A percentile compares a stretch with the other conserved stretches of the same genome.
Evolutionary conservation across 148 eudicot genomes (phyloP).

Genomic region (Amaranthus palmeri): DNA sequence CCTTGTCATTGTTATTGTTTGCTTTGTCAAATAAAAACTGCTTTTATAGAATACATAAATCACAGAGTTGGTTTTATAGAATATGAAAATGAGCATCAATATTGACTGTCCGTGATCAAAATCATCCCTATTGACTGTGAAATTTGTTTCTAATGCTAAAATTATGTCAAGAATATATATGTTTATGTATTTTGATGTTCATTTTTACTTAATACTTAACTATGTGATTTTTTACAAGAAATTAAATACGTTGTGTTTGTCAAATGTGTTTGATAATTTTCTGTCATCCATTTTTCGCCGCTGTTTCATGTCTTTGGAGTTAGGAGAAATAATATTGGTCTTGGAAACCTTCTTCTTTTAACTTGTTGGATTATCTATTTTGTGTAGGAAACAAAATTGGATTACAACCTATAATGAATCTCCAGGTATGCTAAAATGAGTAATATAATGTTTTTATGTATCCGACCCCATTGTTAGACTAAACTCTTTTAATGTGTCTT

Average conservation of each 20-base stretch:
- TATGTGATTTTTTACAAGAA: too few relatives aligned
- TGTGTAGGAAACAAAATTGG: constrained; percentile 10
- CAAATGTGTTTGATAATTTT: not conserved
- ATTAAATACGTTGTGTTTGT: not conserved
- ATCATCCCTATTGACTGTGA: too few relatives aligned
- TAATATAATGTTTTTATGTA: not conserved
- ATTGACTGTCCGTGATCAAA: too few relatives aligned
- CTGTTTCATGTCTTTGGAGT: not conserved
- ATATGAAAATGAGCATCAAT: too few relatives aligned
- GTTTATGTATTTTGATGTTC: too few relatives aligned
- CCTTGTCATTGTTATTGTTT: not conserved
- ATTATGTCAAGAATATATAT: too few relatives aligned
- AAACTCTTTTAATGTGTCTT: too few relatives aligned
- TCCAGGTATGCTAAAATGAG: constrained; percentile 15
- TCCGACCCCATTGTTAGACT: not conserved
- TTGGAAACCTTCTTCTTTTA: not conserved
- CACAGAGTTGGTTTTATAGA: too few relatives aligned
- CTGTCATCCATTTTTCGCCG: not conserved
- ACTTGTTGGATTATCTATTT: not conserved
- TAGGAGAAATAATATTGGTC: not conserved
- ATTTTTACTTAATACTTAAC: too few relatives aligned
- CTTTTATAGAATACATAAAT: too few relatives aligned
- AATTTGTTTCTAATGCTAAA: too few relatives aligned
- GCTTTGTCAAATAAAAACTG: too few relatives aligned
- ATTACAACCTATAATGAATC: constrained; percentile 10